These are phyloP conservation scores for Zygoascus hellenicus DNA, from an alignment of 1,139 yeast genomes.

Conservation along the genomic window DNA sequence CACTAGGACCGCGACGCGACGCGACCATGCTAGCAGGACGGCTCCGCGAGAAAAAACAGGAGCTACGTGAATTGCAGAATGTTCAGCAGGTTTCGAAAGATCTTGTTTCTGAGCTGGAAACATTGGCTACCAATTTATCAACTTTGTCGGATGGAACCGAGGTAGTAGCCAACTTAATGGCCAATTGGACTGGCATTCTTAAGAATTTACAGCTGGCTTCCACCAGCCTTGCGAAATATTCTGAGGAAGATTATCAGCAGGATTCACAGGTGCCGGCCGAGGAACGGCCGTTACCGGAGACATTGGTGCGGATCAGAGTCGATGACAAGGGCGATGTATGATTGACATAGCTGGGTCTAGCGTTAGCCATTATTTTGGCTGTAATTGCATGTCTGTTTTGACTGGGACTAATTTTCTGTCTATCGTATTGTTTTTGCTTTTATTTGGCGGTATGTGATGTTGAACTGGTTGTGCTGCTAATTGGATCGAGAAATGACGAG, in stretches of 20 bases:
- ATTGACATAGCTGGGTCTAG: too few relatives aligned
- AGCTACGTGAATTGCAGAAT: slow-evolving; percentile 47
- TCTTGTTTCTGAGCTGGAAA: slow-evolving; percentile 45
- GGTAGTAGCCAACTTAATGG: slow-evolving; percentile 36
- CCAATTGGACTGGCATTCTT: slow-evolving; percentile 67
- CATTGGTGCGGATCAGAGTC: slow-evolving; percentile 60
- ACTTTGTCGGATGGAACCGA: slow-evolving; percentile 54
- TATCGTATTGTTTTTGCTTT: too few relatives aligned
- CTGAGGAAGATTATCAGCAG: slow-evolving; percentile 42
- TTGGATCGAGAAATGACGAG: too few relatives aligned
- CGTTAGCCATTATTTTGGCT: too few relatives aligned
- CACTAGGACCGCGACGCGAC: background rate
- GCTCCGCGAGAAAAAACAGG: slow-evolving; percentile 42
- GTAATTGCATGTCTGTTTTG: too few relatives aligned
- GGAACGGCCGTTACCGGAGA: slow-evolving; percentile 51
- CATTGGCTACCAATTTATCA: slow-evolving; percentile 44
- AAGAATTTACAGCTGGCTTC: slow-evolving; percentile 59
- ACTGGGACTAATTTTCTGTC: too few relatives aligned
- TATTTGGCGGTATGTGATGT: too few relatives aligned
- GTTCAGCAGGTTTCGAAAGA: slow-evolving; percentile 45
- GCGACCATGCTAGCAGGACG: slow-evolving; percentile 24
- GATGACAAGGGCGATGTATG: slow-evolving; percentile 24
- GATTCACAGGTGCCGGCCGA: slow-evolving; percentile 27
- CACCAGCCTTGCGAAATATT: slow-evolving; percentile 46
- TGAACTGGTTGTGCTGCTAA: too few relatives aligned